A percentile compares a stretch with the other conserved stretches of the same genome.
These are phyloP conservation scores for Monosporozyma siamensis DNA, from an alignment of 805 yeast species.

Conservation along the genomic window DNA sequence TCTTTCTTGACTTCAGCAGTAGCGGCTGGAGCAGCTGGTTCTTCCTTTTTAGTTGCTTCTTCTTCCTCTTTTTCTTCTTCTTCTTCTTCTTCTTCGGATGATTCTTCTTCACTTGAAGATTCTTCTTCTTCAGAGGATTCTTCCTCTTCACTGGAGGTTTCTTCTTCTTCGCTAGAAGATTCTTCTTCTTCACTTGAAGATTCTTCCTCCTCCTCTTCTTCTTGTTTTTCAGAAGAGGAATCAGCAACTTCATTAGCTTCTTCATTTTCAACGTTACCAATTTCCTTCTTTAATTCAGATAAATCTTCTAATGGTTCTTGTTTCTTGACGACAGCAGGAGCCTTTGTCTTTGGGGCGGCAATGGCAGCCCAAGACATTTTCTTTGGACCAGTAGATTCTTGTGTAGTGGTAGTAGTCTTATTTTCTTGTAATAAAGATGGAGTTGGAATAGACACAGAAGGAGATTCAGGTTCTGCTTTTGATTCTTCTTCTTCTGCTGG, in stretches of 20 bases:
- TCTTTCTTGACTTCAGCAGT: constrained; percentile 2
- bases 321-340: constrained; percentile 10
- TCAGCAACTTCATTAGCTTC: constrained; percentile 6
- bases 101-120: constrained; percentile 4
- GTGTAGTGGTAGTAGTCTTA: constrained; percentile 4
- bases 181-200: constrained; percentile 3
- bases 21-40: constrained; percentile 5
- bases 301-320: constrained; percentile 23
- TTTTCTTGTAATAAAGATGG: constrained; percentile 8
- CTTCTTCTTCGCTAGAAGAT: constrained; percentile 1
- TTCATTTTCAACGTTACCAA: too few species aligned
- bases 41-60: constrained; percentile 4
- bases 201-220: constrained; percentile 4
- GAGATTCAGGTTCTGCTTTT: constrained; percentile 24
- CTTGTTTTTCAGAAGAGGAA: constrained; percentile 4
- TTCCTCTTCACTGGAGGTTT: constrained; percentile 2
- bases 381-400: constrained; percentile 10
- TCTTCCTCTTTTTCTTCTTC: constrained; percentile 3
- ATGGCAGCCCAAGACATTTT: constrained; percentile 63
- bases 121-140: constrained; percentile 5
- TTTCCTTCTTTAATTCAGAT: constrained; percentile 31
- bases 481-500: constrained; percentile 1
- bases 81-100: constrained; percentile 1
- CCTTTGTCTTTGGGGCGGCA: constrained; percentile 43
- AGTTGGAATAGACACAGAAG: constrained; percentile 9